phyloP scores from a whole-genome alignment of 2,329 filamentous ascomycete species.

The Lasiodiplodia sp. region DNA sequence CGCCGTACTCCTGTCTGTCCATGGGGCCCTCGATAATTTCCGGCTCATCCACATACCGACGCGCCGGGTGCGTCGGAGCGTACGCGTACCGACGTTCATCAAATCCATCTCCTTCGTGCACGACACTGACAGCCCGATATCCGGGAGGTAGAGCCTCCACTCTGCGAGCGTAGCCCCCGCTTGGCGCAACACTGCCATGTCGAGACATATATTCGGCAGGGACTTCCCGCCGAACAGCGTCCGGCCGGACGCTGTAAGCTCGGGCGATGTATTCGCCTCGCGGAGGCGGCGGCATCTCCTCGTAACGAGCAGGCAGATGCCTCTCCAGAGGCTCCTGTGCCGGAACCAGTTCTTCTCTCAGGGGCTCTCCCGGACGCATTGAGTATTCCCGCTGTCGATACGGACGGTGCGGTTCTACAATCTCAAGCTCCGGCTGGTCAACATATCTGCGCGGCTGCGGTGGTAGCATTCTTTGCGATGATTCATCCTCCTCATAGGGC shows the following conservation, averaged over 20 bases:
- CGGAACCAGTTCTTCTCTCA: slow-evolving; percentile 26
- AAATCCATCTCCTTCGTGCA: slow-evolving; percentile 41
- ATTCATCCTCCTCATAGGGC: slow-evolving; percentile 47
- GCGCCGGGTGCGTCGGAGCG: slow-evolving; percentile 35
- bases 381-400: slow-evolving; percentile 68
- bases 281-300: slow-evolving; percentile 46
- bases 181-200: slow-evolving; percentile 52
- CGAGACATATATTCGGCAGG: slow-evolving; percentile 43
- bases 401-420: slow-evolving; percentile 58
- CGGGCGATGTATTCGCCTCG: slow-evolving; percentile 42
- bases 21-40: slow-evolving; percentile 32
- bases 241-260: slow-evolving; percentile 50
- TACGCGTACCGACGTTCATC: slow-evolving; percentile 44
- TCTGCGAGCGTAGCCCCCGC: slow-evolving; percentile 36
- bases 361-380: slow-evolving; percentile 52
- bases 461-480: slow-evolving; percentile 50
- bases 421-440: slow-evolving; percentile 67
- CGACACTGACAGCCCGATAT: slow-evolving; percentile 51
- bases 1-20: slow-evolving; percentile 41
- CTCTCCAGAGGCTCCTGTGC: slow-evolving; percentile 37
- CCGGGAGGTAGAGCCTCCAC: slow-evolving; percentile 40
- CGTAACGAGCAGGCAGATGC: slow-evolving; percentile 42
- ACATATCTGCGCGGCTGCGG: slow-evolving; percentile 60
- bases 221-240: slow-evolving; percentile 44
- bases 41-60: slow-evolving; percentile 52